Percentiles rank a stretch among this genome's conserved stretches.
These are phyloP conservation scores for Penicillium digitatum DNA, from an alignment of 2,329 filamentous ascomycete genomes.

Conservation along the genomic window DNA sequence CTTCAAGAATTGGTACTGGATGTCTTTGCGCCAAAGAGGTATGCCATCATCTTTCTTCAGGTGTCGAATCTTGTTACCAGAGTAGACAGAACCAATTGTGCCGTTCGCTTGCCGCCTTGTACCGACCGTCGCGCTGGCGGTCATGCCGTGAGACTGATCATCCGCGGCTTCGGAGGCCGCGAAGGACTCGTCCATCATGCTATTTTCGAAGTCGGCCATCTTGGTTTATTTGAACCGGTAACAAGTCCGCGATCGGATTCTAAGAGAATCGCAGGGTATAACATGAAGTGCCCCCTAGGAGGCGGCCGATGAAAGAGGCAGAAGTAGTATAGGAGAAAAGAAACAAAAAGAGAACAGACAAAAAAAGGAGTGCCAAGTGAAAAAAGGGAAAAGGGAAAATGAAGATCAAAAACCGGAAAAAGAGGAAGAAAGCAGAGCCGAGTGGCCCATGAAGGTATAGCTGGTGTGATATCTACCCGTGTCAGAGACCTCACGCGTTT, in stretches of 20 bases:
- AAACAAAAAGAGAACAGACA: conserved; percentile 5
- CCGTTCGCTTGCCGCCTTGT: conserved; percentile 61
- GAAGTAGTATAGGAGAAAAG: conserved; percentile 4
- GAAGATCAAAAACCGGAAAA: conserved; percentile 10
- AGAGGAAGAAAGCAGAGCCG: conserved; percentile 17
- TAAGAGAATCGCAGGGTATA: conserved; percentile 4
- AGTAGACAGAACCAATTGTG: conserved; percentile 63
- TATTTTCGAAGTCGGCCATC: conserved; percentile 37
- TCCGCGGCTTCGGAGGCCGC: conserved; percentile 36
- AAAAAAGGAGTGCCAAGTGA: conserved; percentile 7
- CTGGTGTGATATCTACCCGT: conserved; percentile 25
- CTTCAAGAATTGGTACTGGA: conserved; percentile 62
- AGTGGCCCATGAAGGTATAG: conserved; percentile 14
- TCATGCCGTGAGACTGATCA: conserved; percentile 36
- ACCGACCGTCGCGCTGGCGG: conserved; percentile 42
- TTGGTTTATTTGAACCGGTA: neutral
- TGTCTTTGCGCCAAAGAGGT: conserved; percentile 64
- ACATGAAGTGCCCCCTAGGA: conserved; percentile 16
- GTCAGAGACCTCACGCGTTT: conserved; percentile 6
- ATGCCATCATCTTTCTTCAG: conserved; percentile 66
- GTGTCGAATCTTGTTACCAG: conserved; percentile 64
- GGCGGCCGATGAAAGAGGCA: conserved; percentile 12
- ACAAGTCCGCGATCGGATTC: neutral
- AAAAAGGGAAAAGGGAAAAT: conserved; percentile 14
- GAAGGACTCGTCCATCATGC: conserved; percentile 36